phyloP scores from a whole-genome alignment of 805 yeast genomes.

The Sugiyamaella boreocaroliniensis region DNA sequence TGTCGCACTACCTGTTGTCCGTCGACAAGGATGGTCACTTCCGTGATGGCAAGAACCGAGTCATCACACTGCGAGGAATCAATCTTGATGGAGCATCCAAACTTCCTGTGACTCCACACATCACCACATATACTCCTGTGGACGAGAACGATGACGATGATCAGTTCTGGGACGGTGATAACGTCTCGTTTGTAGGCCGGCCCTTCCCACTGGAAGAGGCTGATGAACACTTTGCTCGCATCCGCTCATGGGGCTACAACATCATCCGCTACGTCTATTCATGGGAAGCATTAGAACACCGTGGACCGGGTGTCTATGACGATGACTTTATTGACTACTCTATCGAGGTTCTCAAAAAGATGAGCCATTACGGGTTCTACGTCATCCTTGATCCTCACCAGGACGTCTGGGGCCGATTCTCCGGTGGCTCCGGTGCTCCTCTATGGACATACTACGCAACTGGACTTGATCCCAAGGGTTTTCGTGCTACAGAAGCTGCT shows the following conservation, averaged over 20 bases:
- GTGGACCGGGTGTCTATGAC: constrained; percentile 78
- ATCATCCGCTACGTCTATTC: constrained; percentile 70
- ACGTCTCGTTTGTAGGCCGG: constrained; percentile 66
- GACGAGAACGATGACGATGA: constrained; percentile 13
- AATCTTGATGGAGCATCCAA: constrained; percentile 73
- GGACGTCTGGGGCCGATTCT: constrained; percentile 84
- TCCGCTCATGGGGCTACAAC: constrained; percentile 77
- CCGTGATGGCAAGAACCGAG: constrained; percentile 48
- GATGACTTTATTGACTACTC: constrained; percentile 69
- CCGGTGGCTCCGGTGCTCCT: constrained; percentile 96
- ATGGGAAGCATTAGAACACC: constrained; percentile 90
- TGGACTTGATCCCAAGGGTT: constrained; percentile 68
- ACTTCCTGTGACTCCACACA: constrained; percentile 51
- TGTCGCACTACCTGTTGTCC: neutral
- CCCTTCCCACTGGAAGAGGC: constrained; percentile 77
- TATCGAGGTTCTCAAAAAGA: constrained; percentile 50
- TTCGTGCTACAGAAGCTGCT: constrained; percentile 71
- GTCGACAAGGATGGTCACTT: constrained; percentile 45
- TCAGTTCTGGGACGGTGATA: constrained; percentile 58
- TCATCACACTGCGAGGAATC: constrained; percentile 63
- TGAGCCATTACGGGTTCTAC: constrained; percentile 60
- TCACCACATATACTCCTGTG: constrained; percentile 33
- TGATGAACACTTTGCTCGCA: constrained; percentile 55
- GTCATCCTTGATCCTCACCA: constrained; percentile 86
- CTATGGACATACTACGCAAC: constrained; percentile 90